phyloP scores from a whole-genome alignment of 1,284 basidiomycete species.

The Agroathelia rolfsii region DNA sequence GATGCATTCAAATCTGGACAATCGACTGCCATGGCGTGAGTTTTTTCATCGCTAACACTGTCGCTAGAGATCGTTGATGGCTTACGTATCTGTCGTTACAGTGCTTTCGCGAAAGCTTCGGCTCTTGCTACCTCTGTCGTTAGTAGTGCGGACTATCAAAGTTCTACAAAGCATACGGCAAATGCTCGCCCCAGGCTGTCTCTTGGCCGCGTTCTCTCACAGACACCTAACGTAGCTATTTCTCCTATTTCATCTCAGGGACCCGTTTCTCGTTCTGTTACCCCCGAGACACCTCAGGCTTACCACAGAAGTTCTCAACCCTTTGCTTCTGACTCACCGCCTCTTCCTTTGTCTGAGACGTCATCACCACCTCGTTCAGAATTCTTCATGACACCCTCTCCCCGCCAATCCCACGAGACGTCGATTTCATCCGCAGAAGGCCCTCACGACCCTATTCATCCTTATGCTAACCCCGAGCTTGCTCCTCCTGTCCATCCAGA shows the following conservation, averaged over 20 bases:
- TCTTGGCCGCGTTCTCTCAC: conserved; percentile 2
- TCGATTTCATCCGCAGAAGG: conserved; percentile 23
- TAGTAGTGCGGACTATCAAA: conserved; percentile 8
- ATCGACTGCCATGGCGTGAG: too few relatives aligned
- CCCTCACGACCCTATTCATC: conserved; percentile 35
- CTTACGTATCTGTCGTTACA: conserved; percentile 11
- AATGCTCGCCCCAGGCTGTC: conserved; percentile 8
- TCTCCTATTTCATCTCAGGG: conserved; percentile 14
- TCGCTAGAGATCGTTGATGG: too few relatives aligned
- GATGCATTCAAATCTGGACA: too few relatives aligned
- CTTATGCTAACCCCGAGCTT: conserved; percentile 69
- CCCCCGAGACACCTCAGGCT: neutral
- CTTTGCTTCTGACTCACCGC: too few relatives aligned
- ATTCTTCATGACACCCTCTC: conserved; percentile 10
- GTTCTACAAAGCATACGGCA: conserved; percentile 5
- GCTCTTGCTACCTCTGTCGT: conserved; percentile 12
- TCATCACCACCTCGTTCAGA: conserved; percentile 7
- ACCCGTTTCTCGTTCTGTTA: conserved; percentile 7
- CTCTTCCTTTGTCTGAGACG: conserved; percentile 2
- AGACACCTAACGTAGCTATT: conserved; percentile 13
- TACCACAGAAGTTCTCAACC: too few relatives aligned
- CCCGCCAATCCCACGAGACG: conserved; percentile 12
- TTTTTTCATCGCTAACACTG: too few relatives aligned
- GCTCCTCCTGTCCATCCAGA: conserved; percentile 27
- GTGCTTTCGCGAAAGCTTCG: conserved; percentile 47